These are phyloP conservation scores for Phlebopus sp. DNA, from an alignment of 1,284 basidiomycete genomes.

Conservation along the genomic window DNA sequence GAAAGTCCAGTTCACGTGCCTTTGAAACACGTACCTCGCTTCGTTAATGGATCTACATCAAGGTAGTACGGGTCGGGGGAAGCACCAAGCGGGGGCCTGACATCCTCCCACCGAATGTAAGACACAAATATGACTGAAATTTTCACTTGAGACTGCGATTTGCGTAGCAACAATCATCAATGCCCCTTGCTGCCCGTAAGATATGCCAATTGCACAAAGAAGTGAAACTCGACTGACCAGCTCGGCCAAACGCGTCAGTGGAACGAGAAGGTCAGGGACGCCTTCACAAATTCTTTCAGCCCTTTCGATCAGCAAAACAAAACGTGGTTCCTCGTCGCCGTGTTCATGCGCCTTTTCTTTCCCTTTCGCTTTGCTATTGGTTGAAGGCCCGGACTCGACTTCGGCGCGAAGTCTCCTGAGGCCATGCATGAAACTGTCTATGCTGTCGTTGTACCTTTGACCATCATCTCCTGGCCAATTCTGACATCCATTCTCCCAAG, in stretches of 20 bases:
- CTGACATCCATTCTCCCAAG: slow-evolving; percentile 58
- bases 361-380: slow-evolving; percentile 21
- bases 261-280: slow-evolving; percentile 65
- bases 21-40: slow-evolving; percentile 49
- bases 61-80: slow-evolving; percentile 76
- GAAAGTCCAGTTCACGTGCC: not conserved
- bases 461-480: slow-evolving; percentile 48
- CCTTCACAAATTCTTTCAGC: slow-evolving; percentile 65
- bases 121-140: slow-evolving; percentile 67
- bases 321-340: slow-evolving; percentile 27
- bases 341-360: slow-evolving; percentile 34
- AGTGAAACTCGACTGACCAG: slow-evolving; percentile 55
- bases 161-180: slow-evolving; percentile 11
- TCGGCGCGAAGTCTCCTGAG: slow-evolving; percentile 36
- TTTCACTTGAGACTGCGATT: slow-evolving; percentile 39
- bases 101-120: slow-evolving; percentile 69
- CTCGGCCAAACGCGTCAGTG: slow-evolving; percentile 70
- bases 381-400: slow-evolving; percentile 29
- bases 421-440: slow-evolving; percentile 70
- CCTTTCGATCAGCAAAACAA: slow-evolving; percentile 66
- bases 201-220: too few relatives aligned
- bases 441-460: slow-evolving; percentile 51
- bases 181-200: too few relatives aligned
- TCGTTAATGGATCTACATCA: slow-evolving; percentile 55
- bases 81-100: slow-evolving; percentile 67